Evolutionary conservation across 2,329 filamentous ascomycete species (phyloP), one percentile per base, ranked within the genome.

Genomic region (Aaosphaeria arxii): DNA sequence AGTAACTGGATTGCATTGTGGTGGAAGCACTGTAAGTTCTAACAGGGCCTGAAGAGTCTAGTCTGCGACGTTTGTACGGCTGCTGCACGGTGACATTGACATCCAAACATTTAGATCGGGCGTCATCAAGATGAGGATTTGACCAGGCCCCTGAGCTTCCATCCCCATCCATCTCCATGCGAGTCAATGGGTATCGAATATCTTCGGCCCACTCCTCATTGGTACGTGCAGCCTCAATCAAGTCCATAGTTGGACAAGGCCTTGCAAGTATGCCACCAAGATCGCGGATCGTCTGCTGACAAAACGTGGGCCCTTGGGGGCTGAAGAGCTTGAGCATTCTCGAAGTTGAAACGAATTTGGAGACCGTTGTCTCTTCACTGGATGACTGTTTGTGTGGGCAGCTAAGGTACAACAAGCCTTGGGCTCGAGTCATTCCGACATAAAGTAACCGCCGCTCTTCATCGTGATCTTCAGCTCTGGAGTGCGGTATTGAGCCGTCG

Each of bases 401-500:
- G 66, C 90, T 96, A 46, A 97, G 76, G 59, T 96, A 96, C 1
- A 99, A 74, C 30, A 97, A 72, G 1, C 84, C 86, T 66, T 97
- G 86, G 5, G 94, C 92, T 65, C 92, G 80, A 3, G 92, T 99
- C 91, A 99, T 97, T 30, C 91, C 92, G 11, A 99, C 94, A 61
- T 97, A 99, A 0, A 99, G 77, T 41, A 99, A 72, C 30, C 92
- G 80, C 50, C 94, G 80, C 67, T 99, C 92, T 69, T 99, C 92
- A 48, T 92, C 87, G 3, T 80, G 77, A 63, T 97, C 89, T 41
- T 96, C 91, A 1, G 91, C 82, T 57, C 91, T 81, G 2, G 86
- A 87, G 67, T 97, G 92, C 4, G 92, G 92, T 50, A 97, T 95
- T 2, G 87, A 92, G 1, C 92, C 94, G 42, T 91, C 84, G 64